phyloP scores from a whole-genome alignment of 768 basidiomycete species.

The Boletus patriciae region DNA sequence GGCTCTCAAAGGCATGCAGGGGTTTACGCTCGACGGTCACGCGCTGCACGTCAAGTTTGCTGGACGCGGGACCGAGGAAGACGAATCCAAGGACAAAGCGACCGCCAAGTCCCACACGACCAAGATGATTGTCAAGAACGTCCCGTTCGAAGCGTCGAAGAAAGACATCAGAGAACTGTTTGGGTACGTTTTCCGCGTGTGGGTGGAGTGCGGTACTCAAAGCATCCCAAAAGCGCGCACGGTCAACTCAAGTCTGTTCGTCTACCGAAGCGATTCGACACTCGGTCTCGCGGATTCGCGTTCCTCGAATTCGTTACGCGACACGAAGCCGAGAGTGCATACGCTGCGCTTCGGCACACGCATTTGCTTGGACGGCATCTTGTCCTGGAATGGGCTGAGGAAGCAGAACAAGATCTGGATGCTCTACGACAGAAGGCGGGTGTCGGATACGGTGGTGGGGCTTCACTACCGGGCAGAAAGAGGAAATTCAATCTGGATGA shows the following conservation, averaged over 20 bases:
- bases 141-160: conserved; percentile 94
- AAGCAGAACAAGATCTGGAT: conserved; percentile 77
- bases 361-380: conserved; percentile 95
- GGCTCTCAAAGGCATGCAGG: conserved; percentile 76
- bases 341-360: conserved; percentile 83
- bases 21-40: conserved; percentile 85
- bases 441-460: conserved; percentile 70
- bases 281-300: conserved; percentile 89
- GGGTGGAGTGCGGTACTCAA: not conserved
- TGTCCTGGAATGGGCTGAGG: conserved; percentile 92
- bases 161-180: conserved; percentile 91
- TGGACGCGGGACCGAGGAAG: conserved; percentile 70
- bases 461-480: conserved; percentile 71
- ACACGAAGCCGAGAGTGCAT: conserved; percentile 88
- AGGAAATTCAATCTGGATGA: conserved; percentile 62
- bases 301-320: conserved; percentile 93
- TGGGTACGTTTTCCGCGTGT: conserved; percentile 54
- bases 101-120: conserved; percentile 64
- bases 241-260: conserved; percentile 94
- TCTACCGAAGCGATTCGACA: conserved; percentile 88
- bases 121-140: conserved; percentile 98
- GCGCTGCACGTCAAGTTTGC: conserved; percentile 82
- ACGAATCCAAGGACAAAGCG: conserved; percentile 41
- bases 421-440: conserved; percentile 75
- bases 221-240: conserved; percentile 57